phyloP scores from a whole-genome alignment of 305 asterid genomes.

The Fraxinus ornus region DNA sequence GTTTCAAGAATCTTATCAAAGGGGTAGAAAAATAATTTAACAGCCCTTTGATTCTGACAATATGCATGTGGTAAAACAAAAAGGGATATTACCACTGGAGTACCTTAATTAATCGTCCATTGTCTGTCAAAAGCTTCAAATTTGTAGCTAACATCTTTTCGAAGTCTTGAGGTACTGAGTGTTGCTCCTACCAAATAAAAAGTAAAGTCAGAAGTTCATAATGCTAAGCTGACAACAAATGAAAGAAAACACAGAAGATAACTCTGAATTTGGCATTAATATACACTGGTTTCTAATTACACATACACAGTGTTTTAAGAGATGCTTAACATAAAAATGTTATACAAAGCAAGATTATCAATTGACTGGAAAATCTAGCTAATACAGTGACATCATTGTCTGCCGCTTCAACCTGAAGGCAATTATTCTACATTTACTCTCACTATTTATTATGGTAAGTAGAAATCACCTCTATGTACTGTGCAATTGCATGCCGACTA shows the following conservation, averaged over 20 bases:
- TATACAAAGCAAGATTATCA: not conserved
- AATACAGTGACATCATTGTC: not conserved
- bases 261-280: not conserved
- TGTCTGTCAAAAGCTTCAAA: conserved; percentile 71
- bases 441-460: not conserved
- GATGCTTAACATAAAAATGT: not conserved
- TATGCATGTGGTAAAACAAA: not conserved
- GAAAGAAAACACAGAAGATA: conserved; percentile 4
- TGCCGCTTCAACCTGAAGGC: not conserved
- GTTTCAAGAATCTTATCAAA: not conserved
- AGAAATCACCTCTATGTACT: conserved; percentile 71
- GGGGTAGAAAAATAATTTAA: not conserved
- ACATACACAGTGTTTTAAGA: not conserved
- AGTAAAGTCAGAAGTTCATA: conserved; percentile 15
- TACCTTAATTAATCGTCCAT: conserved; percentile 76
- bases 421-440: conserved; percentile 1
- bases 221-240: not conserved
- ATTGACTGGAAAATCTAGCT: conserved; percentile 5
- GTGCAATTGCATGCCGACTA: conserved; percentile 55
- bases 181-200: conserved; percentile 54
- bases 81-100: not conserved
- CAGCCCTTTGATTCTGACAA: not conserved
- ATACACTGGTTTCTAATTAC: not conserved
- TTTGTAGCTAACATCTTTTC: conserved; percentile 58
- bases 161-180: conserved; percentile 52